Evolutionary conservation across 108 stramenopile genomes (phyloP).

Genomic region (Schizochytrium sp.): DNA sequence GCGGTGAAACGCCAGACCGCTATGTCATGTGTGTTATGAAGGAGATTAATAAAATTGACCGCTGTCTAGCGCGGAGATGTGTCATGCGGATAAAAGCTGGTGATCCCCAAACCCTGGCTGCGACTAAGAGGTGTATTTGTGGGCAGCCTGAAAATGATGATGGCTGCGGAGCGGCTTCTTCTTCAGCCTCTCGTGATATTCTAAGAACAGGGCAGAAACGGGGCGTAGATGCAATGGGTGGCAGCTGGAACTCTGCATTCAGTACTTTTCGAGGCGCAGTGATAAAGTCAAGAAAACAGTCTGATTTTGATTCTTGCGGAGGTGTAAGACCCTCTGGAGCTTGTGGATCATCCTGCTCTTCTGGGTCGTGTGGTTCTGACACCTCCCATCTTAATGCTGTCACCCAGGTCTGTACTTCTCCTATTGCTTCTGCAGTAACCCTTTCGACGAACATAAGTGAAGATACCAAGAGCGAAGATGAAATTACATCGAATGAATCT

Average conservation of each 20-base stretch:
- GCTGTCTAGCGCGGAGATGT: conserved; percentile 15
- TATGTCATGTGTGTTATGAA: conserved; percentile 18
- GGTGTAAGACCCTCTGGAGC: no score
- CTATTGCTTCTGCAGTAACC: no score
- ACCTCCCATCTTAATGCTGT: no score
- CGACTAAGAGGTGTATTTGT: not conserved
- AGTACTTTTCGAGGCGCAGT: no score
- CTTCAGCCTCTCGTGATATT: not conserved
- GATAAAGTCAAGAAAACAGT: no score
- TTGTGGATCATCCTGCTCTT: no score
- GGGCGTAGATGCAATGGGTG: not conserved
- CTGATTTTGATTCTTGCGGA: no score
- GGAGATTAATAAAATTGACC: conserved; percentile 32
- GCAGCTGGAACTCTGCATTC: not conserved
- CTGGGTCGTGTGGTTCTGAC: no score
- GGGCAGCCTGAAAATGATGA: not conserved
- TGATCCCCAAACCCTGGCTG: not conserved
- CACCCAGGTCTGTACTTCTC: no score
- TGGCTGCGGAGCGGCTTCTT: not conserved
- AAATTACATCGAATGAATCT: no score
- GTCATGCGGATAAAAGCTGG: conserved; percentile 18
- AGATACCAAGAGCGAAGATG: no score
- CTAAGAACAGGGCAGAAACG: not conserved
- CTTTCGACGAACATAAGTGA: no score
- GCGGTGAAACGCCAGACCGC: conserved; percentile 5